phyloP scores from a whole-genome alignment of 1,284 basidiomycete genomes.

The Schizophyllum amplum region DNA sequence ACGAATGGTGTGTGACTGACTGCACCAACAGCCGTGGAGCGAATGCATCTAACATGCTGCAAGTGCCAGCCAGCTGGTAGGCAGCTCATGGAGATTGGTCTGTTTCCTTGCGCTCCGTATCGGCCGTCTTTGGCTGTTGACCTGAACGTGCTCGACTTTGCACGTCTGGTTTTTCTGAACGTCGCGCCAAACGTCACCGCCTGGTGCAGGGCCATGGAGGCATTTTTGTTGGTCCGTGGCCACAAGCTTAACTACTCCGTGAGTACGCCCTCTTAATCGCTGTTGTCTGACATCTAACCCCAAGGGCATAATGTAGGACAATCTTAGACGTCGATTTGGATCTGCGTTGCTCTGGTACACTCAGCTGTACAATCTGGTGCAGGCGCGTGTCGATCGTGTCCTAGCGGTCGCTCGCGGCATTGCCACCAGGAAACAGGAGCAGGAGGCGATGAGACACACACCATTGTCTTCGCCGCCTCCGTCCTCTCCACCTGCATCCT shows the following conservation, averaged over 20 bases:
- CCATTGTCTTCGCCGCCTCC: no score
- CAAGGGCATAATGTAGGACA: background rate
- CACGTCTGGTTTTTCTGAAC: background rate
- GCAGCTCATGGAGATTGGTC: no score
- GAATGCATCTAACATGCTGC: no score
- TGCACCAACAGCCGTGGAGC: no score
- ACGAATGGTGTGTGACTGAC: no score
- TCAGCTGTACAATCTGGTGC: background rate
- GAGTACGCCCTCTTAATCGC: background rate
- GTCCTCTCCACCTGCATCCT: no score
- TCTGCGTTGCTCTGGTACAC: constrained; percentile 2
- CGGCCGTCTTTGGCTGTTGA: constrained; percentile 3
- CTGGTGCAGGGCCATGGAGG: background rate
- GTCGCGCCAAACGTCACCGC: constrained; percentile 2
- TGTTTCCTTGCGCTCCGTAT: no score
- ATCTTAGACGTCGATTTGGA: constrained; percentile 1
- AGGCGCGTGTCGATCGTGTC: background rate
- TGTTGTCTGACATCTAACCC: no score
- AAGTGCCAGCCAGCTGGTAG: no score
- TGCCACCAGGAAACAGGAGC: no score
- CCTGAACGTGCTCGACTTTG: constrained; percentile 2
- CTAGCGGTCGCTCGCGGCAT: no score
- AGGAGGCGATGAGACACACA: no score
- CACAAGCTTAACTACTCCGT: background rate
- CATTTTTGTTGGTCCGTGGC: background rate